Evolutionary conservation across 768 basidiomycete species (phyloP), one percentile per base, ranked within the genome.

Genomic region (Galerina marginata): DNA sequence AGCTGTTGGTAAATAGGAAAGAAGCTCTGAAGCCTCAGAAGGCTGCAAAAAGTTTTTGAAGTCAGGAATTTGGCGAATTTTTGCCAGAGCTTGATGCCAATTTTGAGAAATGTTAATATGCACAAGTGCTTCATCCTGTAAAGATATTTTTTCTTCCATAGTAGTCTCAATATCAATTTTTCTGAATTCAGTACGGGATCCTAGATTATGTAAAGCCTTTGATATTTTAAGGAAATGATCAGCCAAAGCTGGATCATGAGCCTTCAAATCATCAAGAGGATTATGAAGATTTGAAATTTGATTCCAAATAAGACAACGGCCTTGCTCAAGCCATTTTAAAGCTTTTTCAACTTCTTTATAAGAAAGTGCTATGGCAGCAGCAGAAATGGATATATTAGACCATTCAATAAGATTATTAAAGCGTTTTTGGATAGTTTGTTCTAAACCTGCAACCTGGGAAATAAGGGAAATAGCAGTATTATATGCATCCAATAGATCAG

Each of bases 371-470:
- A 33, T 40, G n/a, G 68, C 66, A 7, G 68, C 66, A 14, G 62
- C 68, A 10, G 57, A 55, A 7, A 48, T 61, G 5, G 57, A 48
- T 15, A 67, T 51, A 25, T 60, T 36, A 3, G 58, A 65, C 11
- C 58, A 29, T n/a, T 54, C 39, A 5, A 60, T 26, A 20, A 69
- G 59, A 15, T 59, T 29, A 14, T 46, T 37, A 23, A 62, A 63
- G 6, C 68, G 61, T 33, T 58, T 40, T 1, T 58, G 33, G 11
- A 69, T n/a, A 14, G 62, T 61, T 42, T 58, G 62, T 20, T 65
- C 67, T 11, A 69, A 58, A 38, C 67, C 64, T 3, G 67, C 65
- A 20, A 66, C 48, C 15, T 56, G 50, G 14, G 68, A 67, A 15
- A 66, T 54, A 3, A 67, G 51, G 11, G 45, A 40, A 26, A 69